Evolutionary conservation across 2,329 filamentous ascomycete genomes (phyloP).

Genomic region (Teratosphaeria pseudoeucalypti): DNA sequence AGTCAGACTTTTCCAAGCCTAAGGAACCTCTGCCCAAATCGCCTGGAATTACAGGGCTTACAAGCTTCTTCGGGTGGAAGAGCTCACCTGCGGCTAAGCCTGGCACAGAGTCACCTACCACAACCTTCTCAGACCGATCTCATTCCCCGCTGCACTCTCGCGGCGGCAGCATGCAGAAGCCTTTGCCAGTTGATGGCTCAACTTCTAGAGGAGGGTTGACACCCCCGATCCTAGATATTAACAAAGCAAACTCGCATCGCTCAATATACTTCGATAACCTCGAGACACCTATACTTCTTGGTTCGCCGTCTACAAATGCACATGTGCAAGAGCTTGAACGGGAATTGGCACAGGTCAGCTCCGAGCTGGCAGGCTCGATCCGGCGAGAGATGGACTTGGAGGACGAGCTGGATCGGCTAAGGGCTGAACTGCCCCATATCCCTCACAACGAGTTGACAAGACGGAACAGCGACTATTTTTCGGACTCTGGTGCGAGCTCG

Average conservation of each 20-base stretch:
- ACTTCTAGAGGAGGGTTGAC: conserved; percentile 21
- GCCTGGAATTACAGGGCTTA: conserved; percentile 33
- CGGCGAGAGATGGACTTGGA: conserved; percentile 92
- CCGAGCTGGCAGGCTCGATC: conserved; percentile 85
- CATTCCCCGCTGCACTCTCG: conserved; percentile 47
- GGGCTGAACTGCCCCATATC: conserved; percentile 58
- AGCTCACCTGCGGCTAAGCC: conserved; percentile 39
- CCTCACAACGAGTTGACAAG: conserved; percentile 43
- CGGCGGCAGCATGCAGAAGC: conserved; percentile 27
- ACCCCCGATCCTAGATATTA: conserved; percentile 42
- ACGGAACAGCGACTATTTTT: conserved; percentile 94
- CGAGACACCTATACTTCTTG: conserved; percentile 34
- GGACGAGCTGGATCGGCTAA: conserved; percentile 79
- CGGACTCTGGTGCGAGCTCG: conserved; percentile 84
- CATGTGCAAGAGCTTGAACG: conserved; percentile 79
- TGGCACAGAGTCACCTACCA: conserved; percentile 44
- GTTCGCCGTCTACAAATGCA: conserved; percentile 35
- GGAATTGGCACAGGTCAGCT: conserved; percentile 85
- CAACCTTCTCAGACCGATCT: conserved; percentile 52
- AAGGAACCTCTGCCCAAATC: conserved; percentile 31
- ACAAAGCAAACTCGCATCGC: conserved; percentile 37
- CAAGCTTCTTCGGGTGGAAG: conserved; percentile 59
- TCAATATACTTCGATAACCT: conserved; percentile 36
- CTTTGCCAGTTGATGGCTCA: conserved; percentile 22
- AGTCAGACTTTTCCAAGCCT: conserved; percentile 9